These are phyloP conservation scores for Lepiota subincarnata DNA, from an alignment of 768 basidiomycete genomes.

Conservation along the genomic window DNA sequence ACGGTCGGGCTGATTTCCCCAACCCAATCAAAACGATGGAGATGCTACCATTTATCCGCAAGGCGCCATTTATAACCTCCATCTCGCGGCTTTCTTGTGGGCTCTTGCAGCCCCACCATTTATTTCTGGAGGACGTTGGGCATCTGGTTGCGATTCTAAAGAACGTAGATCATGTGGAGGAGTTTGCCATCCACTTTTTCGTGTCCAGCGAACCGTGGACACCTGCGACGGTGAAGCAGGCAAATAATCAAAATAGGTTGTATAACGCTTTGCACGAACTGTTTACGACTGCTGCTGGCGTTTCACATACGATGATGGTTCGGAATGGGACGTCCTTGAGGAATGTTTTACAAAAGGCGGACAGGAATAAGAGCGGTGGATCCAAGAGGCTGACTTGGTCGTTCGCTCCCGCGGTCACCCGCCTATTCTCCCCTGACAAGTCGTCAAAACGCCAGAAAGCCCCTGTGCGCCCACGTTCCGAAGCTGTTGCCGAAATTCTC, in stretches of 20 bases:
- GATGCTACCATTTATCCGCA: constrained; percentile 11
- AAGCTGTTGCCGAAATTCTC: background rate
- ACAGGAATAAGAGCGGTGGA: background rate
- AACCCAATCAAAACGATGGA: constrained; percentile 1
- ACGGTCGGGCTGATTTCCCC: constrained; percentile 10
- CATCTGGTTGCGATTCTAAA: background rate
- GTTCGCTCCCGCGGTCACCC: background rate
- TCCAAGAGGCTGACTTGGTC: background rate
- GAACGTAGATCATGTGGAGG: constrained; percentile 1
- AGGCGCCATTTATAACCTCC: constrained; percentile 12
- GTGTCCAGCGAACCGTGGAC: constrained; percentile 10
- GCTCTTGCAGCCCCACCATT: constrained; percentile 2
- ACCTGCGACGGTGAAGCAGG: constrained; percentile 4
- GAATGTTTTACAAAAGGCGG: constrained; percentile 1
- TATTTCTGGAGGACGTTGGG: constrained; percentile 3
- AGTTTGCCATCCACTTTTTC: constrained; percentile 6
- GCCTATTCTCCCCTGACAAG: constrained; percentile 1
- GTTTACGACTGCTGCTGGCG: constrained; percentile 2
- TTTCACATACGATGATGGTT: constrained; percentile 1
- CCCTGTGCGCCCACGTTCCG: background rate
- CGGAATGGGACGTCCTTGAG: constrained; percentile 6
- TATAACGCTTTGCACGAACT: background rate
- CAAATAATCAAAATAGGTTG: constrained; percentile 1
- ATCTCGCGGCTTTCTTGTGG: constrained; percentile 12
- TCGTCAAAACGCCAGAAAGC: background rate